These are phyloP conservation scores for Psidium friedrichsthalianum DNA, from an alignment of 345 rosid genomes.

Conservation along the genomic window DNA sequence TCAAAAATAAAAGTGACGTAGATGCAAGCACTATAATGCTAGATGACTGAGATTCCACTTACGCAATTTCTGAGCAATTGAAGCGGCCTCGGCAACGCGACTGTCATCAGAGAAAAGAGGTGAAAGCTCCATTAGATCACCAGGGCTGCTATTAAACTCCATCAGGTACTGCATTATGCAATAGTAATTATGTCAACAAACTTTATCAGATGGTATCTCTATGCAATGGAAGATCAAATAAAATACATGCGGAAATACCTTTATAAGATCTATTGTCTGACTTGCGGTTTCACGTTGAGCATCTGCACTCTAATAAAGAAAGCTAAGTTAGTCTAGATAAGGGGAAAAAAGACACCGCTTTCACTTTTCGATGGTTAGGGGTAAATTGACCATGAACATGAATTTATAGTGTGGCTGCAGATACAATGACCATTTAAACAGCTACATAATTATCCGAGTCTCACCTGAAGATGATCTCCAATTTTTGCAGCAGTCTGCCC, in stretches of 20 bases:
- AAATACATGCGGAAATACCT: constrained; percentile 35
- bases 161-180: constrained; percentile 68
- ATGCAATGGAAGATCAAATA: not conserved
- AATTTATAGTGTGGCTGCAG: not conserved
- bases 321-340: not conserved
- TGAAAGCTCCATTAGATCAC: constrained; percentile 96
- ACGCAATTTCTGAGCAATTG: constrained; percentile 96
- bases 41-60: constrained; percentile 14
- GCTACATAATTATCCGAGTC: not conserved
- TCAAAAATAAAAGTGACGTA: not conserved
- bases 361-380: not conserved
- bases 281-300: constrained; percentile 98
- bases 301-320: constrained; percentile 79
- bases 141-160: constrained; percentile 99
- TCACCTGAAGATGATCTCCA: constrained; percentile 97
- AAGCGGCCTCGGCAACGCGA: constrained; percentile 99
- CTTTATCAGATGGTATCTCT: not conserved
- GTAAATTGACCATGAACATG: not conserved
- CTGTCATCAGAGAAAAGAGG: constrained; percentile 97
- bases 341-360: not conserved
- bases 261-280: constrained; percentile 93
- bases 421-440: not conserved
- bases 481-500: constrained; percentile 99
- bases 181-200: not conserved
- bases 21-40: not conserved